These are phyloP conservation scores for Nakazawaea ishiwadae DNA, from an alignment of 805 yeast species.

Conservation along the genomic window DNA sequence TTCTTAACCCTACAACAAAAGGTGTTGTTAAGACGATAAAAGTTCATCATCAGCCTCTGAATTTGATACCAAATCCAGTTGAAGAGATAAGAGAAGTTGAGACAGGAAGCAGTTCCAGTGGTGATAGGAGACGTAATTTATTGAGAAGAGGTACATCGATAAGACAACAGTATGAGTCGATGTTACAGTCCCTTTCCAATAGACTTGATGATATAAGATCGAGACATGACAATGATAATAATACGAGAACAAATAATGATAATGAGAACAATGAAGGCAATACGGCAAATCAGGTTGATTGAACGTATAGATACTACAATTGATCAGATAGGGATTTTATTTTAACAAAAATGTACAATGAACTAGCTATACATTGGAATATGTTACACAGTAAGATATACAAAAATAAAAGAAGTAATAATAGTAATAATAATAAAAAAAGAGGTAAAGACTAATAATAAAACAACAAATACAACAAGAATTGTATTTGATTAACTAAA, in stretches of 20 bases:
- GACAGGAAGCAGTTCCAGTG: too few relatives aligned
- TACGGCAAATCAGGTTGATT: too few relatives aligned
- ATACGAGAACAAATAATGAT: not conserved
- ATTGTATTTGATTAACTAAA: too few relatives aligned
- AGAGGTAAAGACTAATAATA: too few relatives aligned
- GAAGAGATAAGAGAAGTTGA: too few relatives aligned
- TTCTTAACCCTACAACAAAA: constrained; percentile 11
- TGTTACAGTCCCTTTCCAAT: not conserved
- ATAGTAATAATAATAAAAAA: not conserved
- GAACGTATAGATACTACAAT: too few relatives aligned
- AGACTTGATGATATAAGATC: not conserved
- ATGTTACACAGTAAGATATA: too few relatives aligned
- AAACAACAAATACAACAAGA: constrained; percentile 1
- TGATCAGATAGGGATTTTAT: too few relatives aligned
- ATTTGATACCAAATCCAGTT: not conserved
- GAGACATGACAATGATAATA: not conserved
- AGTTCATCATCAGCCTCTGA: not conserved
- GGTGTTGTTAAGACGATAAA: constrained; percentile 13
- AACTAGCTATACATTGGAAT: too few relatives aligned
- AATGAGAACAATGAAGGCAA: not conserved
- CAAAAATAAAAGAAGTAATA: too few relatives aligned
- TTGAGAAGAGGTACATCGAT: not conserved
- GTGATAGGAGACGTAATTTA: not conserved
- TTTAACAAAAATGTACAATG: too few relatives aligned
- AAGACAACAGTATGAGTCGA: not conserved